Conservation (phyloP, 805 yeast genomes). For the Candida jianshihensis region DNA sequence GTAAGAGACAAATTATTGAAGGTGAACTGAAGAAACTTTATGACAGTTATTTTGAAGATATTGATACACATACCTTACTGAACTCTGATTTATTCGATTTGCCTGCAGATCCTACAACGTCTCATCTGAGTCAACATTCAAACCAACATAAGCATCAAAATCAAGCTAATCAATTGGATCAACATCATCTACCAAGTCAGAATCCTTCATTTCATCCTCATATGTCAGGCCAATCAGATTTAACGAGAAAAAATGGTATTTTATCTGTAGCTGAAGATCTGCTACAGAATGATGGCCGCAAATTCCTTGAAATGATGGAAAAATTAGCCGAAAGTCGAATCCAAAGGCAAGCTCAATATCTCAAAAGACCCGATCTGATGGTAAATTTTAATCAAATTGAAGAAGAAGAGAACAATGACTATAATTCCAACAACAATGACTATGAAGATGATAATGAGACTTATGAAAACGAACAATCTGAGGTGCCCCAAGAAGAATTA, state of each 20-base stretch:
- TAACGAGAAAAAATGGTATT: conserved; percentile 32
- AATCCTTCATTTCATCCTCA: background rate
- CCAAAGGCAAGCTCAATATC: conserved; percentile 20
- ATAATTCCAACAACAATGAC: conserved; percentile 22
- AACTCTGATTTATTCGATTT: conserved; percentile 1
- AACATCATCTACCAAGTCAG: background rate
- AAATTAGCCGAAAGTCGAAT: conserved; percentile 51
- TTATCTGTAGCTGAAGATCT: conserved; percentile 73
- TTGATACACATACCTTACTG: conserved; percentile 10
- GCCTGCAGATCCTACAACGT: background rate
- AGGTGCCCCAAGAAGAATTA: background rate
- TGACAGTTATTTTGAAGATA: conserved; percentile 51
- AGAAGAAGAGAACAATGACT: conserved; percentile 22
- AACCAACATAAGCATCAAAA: background rate
- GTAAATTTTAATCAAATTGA: conserved; percentile 22
- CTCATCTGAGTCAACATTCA: background rate
- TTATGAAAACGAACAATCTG: background rate
- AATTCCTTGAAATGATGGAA: conserved; percentile 76
- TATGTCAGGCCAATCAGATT: background rate
- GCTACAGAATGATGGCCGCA: conserved; percentile 68
- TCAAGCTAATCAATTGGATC: background rate
- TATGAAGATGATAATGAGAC: conserved; percentile 3
- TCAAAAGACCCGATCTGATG: conserved; percentile 9
- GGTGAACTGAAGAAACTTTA: conserved; percentile 71
- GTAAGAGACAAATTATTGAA: conserved; percentile 63